Conservation (phyloP, 192 early-diverging fungal species). For the Rhizoclosmatium sp. region DNA sequence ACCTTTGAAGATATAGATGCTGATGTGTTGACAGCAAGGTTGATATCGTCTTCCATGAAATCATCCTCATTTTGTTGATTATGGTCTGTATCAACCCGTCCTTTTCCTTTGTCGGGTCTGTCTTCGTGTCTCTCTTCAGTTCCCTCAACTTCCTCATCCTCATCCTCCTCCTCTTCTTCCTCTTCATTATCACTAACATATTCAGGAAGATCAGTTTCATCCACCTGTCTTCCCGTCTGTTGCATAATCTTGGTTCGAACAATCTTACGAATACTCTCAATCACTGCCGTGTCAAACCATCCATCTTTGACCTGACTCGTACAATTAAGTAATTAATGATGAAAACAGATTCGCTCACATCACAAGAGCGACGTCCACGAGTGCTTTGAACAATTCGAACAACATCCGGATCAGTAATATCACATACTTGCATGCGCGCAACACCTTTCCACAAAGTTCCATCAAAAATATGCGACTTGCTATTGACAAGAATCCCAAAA, state of each 20-base stretch:
- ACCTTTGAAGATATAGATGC: conserved; percentile 7
- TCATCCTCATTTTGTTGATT: conserved; percentile 1
- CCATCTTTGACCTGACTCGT: conserved; percentile 45
- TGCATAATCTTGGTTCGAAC: conserved; percentile 42
- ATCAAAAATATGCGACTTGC: conserved; percentile 53
- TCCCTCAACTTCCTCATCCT: conserved; percentile 15
- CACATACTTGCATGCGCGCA: conserved; percentile 42
- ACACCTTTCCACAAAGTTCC: conserved; percentile 35
- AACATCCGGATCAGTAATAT: conserved; percentile 53
- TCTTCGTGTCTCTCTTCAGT: not conserved
- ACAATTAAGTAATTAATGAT: not conserved
- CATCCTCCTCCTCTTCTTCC: conserved; percentile 17
- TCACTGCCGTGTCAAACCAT: conserved; percentile 41
- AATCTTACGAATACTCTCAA: conserved; percentile 40
- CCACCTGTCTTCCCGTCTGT: conserved; percentile 34
- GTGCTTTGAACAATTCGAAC: conserved; percentile 32
- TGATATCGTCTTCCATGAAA: conserved; percentile 32
- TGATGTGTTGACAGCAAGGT: not conserved
- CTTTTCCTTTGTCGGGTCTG: conserved; percentile 12
- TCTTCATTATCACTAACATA: conserved; percentile 23
- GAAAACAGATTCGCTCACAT: conserved; percentile 30
- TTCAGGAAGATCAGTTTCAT: conserved; percentile 18
- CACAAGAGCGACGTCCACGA: conserved; percentile 26
- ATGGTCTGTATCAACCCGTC: conserved; percentile 1
- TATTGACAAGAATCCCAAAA: not conserved